A percentile compares a stretch with the other conserved stretches of the same genome.
These are phyloP conservation scores for Talaromyces atroroseus DNA, from an alignment of 2,329 filamentous ascomycete genomes.

Conservation along the genomic window DNA sequence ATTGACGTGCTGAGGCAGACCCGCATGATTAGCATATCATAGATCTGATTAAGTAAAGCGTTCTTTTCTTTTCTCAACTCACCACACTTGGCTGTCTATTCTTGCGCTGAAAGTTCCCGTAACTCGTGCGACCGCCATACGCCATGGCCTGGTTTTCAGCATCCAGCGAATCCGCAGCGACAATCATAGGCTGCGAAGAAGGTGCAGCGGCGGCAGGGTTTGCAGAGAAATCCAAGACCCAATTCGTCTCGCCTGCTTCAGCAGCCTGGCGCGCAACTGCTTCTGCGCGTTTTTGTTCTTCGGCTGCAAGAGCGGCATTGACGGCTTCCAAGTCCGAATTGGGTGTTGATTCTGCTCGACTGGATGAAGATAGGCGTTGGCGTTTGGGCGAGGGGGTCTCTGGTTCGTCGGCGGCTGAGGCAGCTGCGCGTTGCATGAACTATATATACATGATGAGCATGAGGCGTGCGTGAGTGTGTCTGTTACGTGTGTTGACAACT, in stretches of 20 bases:
- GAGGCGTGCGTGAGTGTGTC: slow-evolving; percentile 5
- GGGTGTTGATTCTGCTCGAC: slow-evolving; percentile 20
- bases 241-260: slow-evolving; percentile 41
- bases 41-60: neutral
- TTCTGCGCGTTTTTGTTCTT: slow-evolving; percentile 37
- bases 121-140: slow-evolving; percentile 32
- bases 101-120: slow-evolving; percentile 31
- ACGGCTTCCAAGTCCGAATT: slow-evolving; percentile 36
- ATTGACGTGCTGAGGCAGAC: neutral
- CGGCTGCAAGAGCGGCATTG: slow-evolving; percentile 35
- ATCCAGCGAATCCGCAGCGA: slow-evolving; percentile 31
- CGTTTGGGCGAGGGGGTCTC: slow-evolving; percentile 31
- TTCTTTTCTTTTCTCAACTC: neutral
- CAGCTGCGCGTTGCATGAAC: slow-evolving; percentile 88
- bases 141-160: slow-evolving; percentile 25
- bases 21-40: neutral
- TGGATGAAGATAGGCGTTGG: slow-evolving; percentile 26
- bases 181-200: slow-evolving; percentile 24
- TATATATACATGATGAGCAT: slow-evolving; percentile 22
- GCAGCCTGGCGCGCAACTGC: slow-evolving; percentile 37
- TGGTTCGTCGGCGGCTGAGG: slow-evolving; percentile 50
- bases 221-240: slow-evolving; percentile 34
- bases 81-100: slow-evolving; percentile 27
- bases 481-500: slow-evolving; percentile 9
- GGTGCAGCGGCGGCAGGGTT: slow-evolving; percentile 11